Evolutionary conservation across 306 rosid species (phyloP).

Genomic region (Corylus avellana): DNA sequence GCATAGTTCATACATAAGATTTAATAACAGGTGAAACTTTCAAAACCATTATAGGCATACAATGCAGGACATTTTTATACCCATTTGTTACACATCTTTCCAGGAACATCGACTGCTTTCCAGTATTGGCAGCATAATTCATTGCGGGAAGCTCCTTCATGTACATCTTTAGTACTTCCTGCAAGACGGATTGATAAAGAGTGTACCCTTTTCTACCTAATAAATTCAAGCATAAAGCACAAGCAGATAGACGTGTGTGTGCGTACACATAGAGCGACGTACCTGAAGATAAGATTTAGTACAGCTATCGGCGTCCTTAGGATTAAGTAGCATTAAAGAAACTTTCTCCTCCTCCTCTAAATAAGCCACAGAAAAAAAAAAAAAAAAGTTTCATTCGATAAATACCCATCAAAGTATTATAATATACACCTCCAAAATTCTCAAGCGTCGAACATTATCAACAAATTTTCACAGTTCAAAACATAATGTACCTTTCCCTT

Average conservation of each 20-base stretch:
- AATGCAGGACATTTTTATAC: constrained; percentile 36
- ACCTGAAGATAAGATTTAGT: constrained; percentile 73
- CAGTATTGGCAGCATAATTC: constrained; percentile 92
- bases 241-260: background rate
- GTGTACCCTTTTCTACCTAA: background rate
- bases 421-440: background rate
- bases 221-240: background rate
- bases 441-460: background rate
- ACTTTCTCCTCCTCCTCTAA: constrained; percentile 41
- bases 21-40: background rate
- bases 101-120: constrained; percentile 76
- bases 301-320: constrained; percentile 52
- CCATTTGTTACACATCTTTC: constrained; percentile 87
- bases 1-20: background rate
- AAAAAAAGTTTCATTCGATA: background rate
- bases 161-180: constrained; percentile 76
- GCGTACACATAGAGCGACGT: background rate
- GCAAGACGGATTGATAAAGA: constrained; percentile 14
- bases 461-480: background rate
- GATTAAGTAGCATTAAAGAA: constrained; percentile 60
- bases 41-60: constrained; percentile 18
- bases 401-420: background rate
- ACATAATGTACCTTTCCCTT: too few species aligned
- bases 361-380: background rate
- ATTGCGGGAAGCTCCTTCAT: constrained; percentile 77